phyloP scores from a whole-genome alignment of 169 alveolate species.

The Plasmodium falciparum region DNA sequence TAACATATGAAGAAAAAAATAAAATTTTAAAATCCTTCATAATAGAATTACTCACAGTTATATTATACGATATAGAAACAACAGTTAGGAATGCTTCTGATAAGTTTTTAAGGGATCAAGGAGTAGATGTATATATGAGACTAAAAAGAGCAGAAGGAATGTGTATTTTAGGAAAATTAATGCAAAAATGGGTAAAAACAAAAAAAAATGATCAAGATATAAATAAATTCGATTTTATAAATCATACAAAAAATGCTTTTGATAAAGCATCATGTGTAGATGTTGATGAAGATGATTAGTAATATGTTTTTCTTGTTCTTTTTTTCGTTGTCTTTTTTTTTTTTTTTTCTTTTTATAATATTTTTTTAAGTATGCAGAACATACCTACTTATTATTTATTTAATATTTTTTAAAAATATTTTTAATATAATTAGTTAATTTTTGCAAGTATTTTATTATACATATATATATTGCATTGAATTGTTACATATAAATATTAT shows the following conservation, averaged over 20 bases:
- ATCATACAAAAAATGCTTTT: slow-evolving; percentile 71
- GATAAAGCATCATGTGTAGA: slow-evolving; percentile 62
- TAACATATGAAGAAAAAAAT: slow-evolving; percentile 48
- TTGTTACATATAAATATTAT: too few species aligned
- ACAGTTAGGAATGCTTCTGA: slow-evolving; percentile 81
- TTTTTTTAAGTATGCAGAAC: too few species aligned
- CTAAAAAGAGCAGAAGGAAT: slow-evolving; percentile 79
- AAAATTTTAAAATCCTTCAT: slow-evolving; percentile 35
- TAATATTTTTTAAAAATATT: too few species aligned
- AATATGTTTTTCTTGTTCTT: too few species aligned
- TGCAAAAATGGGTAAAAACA: slow-evolving; percentile 77
- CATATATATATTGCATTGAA: too few species aligned
- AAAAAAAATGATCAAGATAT: slow-evolving; percentile 36
- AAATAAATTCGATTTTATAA: slow-evolving; percentile 54
- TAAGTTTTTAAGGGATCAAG: slow-evolving; percentile 81
- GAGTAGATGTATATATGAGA: slow-evolving; percentile 70
- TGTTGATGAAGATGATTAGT: slow-evolving; percentile 12
- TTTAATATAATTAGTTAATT: too few species aligned
- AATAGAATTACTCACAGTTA: slow-evolving; percentile 70
- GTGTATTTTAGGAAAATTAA: slow-evolving; percentile 74
- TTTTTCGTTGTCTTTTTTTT: too few species aligned
- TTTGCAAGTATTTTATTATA: too few species aligned
- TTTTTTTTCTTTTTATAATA: too few species aligned
- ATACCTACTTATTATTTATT: too few species aligned
- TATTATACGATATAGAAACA: slow-evolving; percentile 83